Percentiles rank a stretch among this genome's conserved stretches.
phyloP scores from a whole-genome alignment of 2,329 filamentous ascomycete species.

The Aspergillus terreus region DNA sequence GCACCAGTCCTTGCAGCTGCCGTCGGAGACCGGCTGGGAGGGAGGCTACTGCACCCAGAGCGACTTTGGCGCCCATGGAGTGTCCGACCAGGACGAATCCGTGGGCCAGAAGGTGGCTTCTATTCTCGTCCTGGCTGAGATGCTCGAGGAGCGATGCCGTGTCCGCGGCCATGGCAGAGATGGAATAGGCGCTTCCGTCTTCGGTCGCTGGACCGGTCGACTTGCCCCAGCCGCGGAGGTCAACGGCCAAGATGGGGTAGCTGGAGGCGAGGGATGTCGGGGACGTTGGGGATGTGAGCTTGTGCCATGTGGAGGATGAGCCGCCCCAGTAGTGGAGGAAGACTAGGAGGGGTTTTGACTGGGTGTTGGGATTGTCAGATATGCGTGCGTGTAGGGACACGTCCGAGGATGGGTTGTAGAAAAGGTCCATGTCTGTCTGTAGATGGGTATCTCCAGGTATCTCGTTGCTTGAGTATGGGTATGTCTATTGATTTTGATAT shows the following conservation, averaged over 20 bases:
- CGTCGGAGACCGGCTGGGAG: slow-evolving; percentile 5
- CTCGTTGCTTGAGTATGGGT: neutral
- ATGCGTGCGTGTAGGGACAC: slow-evolving; percentile 12
- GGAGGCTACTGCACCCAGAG: slow-evolving; percentile 16
- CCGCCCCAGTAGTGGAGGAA: slow-evolving; percentile 42
- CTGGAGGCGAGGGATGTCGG: slow-evolving; percentile 10
- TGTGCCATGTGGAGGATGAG: slow-evolving; percentile 31
- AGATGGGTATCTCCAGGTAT: neutral
- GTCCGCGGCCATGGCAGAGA: slow-evolving; percentile 17
- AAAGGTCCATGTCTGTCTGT: neutral
- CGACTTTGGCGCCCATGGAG: slow-evolving; percentile 42
- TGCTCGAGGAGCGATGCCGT: slow-evolving; percentile 8
- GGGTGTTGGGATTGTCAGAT: neutral
- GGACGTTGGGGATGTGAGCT: slow-evolving; percentile 19
- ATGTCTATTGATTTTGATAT: neutral
- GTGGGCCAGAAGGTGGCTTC: slow-evolving; percentile 19
- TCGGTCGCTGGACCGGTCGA: slow-evolving; percentile 26
- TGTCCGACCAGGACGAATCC: slow-evolving; percentile 34
- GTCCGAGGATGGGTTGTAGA: neutral
- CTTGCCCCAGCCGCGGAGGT: slow-evolving; percentile 37
- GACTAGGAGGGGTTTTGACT: slow-evolving; percentile 20
- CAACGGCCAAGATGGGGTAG: slow-evolving; percentile 26
- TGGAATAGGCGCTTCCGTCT: slow-evolving; percentile 23
- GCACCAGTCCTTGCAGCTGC: slow-evolving; percentile 26
- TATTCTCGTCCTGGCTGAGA: slow-evolving; percentile 12